A percentile compares a stretch with the other conserved stretches of the same genome.
These are phyloP conservation scores for Nothomitra cinnamomea DNA, from an alignment of 2,329 filamentous ascomycete species.

Conservation along the genomic window DNA sequence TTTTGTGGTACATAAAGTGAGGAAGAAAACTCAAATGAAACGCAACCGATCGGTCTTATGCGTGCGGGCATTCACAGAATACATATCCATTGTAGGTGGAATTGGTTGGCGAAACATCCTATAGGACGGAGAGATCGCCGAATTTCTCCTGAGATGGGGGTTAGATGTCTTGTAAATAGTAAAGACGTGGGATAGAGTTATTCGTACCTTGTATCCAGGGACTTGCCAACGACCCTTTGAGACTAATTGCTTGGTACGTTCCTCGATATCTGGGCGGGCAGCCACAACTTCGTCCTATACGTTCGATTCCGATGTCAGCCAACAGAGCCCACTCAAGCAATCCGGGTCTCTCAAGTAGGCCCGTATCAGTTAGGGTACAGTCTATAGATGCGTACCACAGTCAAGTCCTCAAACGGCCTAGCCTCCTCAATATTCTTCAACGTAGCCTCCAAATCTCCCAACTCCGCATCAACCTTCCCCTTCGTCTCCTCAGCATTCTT, in stretches of 20 bases:
- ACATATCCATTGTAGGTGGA: not conserved
- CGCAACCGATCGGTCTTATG: not conserved
- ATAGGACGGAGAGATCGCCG: conserved; percentile 88
- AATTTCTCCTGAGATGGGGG: conserved; percentile 69
- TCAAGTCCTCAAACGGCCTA: conserved; percentile 89
- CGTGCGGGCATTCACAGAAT: not conserved
- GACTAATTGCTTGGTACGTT: conserved; percentile 88
- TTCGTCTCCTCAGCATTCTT: conserved; percentile 97
- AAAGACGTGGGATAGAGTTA: not conserved
- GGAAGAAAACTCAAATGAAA: too few species aligned
- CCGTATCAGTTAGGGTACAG: too few species aligned
- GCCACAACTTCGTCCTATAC: conserved; percentile 79
- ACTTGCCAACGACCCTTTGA: conserved; percentile 97
- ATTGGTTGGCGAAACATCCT: conserved; percentile 25
- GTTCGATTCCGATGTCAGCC: not conserved
- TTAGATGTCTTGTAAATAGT: conserved; percentile 27
- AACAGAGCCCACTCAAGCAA: not conserved
- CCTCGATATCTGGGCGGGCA: conserved; percentile 90
- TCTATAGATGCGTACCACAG: conserved; percentile 56
- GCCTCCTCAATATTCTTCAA: conserved; percentile 95
- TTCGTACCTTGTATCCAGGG: conserved; percentile 90
- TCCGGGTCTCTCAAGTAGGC: not conserved
- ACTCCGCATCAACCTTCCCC: conserved; percentile 84
- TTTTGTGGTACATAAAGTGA: too few species aligned
- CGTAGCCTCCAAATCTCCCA: conserved; percentile 85